Evolutionary conservation across 2,329 filamentous ascomycete genomes (phyloP).

Genomic region (Clonostachys rosea): DNA sequence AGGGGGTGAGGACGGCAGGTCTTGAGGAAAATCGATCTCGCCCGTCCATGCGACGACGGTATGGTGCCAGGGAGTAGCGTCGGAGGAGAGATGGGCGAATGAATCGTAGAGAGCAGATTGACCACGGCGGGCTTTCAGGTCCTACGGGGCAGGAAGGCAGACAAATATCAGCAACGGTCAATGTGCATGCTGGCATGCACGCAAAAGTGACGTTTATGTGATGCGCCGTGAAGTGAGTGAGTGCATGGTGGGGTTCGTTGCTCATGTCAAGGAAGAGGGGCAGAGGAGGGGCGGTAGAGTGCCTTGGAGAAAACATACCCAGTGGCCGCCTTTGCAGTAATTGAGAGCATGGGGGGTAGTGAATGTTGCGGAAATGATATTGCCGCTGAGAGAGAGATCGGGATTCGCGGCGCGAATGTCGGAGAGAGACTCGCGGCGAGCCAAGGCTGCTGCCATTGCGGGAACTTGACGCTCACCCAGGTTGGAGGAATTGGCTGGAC

Average conservation of each 20-base stretch:
- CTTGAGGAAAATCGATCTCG: conserved; percentile 60
- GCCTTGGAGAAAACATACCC: conserved; percentile 40
- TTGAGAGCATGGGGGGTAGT: conserved; percentile 56
- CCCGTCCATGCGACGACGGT: conserved; percentile 94
- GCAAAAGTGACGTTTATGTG: not conserved
- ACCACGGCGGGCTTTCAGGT: conserved; percentile 72
- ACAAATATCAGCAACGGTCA: not conserved
- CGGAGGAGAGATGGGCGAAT: conserved; percentile 82
- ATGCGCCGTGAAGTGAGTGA: not conserved
- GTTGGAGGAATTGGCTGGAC: conserved; percentile 1
- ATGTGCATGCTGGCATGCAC: not conserved
- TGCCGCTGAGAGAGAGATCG: conserved; percentile 55
- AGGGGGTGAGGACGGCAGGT: conserved; percentile 37
- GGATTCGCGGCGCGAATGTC: conserved; percentile 53
- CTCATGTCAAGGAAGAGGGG: too few species aligned
- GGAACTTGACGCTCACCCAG: not conserved
- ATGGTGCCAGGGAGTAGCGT: conserved; percentile 82
- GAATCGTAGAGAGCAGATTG: conserved; percentile 92
- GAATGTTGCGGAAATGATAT: conserved; percentile 63
- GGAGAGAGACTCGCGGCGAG: conserved; percentile 44
- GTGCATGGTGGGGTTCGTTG: too few species aligned
- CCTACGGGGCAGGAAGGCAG: conserved; percentile 35
- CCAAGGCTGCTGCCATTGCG: conserved; percentile 23
- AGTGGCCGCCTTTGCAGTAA: conserved; percentile 54
- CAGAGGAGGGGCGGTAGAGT: too few species aligned